Base-by-base conservation (phyloP, 768 basidiomycete genomes). In the Chalciporus chontae region DNA sequence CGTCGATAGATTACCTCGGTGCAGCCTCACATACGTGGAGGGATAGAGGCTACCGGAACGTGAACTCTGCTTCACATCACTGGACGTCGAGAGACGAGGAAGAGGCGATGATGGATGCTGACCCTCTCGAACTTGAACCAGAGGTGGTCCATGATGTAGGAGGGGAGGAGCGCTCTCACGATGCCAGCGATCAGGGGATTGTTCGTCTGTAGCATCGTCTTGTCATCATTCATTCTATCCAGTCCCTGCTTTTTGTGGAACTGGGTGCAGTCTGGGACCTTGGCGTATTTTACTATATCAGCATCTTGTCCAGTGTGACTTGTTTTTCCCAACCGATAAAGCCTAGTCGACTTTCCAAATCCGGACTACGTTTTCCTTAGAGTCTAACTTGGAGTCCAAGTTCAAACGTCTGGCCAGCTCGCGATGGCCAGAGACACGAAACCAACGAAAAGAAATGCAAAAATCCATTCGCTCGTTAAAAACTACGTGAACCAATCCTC, bases 401-500 rank as follows among this genome's bases (percentile, higher is more conserved):
- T 1, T 31, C 29, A 27, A 8, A 17, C 41, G 24, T 8, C 36
- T 34, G 15, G 34, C n/a, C n/a, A n/a, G n/a, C 39, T 8, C 29
- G 40, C 21, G 34, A 67, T 62, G 65, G 36, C 48, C 46, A 62
- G 47, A 44, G 45, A 49, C 32, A 40, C 48, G 37, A 58, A 40
- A 43, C 19, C 23, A 47, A 53, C 60, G 39, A 62, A 50, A 51
- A 34, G 56, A 27, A 32, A 5, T 3, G 47, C 45, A 21, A 55
- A 55, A 18, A 8, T 19, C 32, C 50, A 19, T 5, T 14, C 29
- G 1, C 48, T 37, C 3, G 23, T 40, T 24, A 71, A 70, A 44
- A 71, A 62, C 43, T 79, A 77, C 52, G 72, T 73, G 44, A 80
- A 76, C 67, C 77, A 79, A 40, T 73, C 74, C 17, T 51, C 62